Evolutionary conservation across 179 eudicot species (phyloP).

Genomic region (Spinacia oleracea): DNA sequence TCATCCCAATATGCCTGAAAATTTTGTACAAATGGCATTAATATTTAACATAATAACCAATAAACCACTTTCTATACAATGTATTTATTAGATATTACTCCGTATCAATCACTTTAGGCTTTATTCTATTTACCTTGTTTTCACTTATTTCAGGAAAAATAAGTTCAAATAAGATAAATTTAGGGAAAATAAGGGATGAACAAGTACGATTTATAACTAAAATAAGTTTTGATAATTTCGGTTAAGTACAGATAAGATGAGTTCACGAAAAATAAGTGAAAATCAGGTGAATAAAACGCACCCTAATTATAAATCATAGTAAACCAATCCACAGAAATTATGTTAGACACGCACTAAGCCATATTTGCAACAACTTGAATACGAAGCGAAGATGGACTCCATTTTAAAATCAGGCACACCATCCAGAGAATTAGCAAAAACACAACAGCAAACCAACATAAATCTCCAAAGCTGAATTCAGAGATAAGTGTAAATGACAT

Average conservation of each 20-base stretch:
- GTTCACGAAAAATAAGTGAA: too few relatives aligned
- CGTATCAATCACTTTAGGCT: too few relatives aligned
- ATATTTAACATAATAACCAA: background rate
- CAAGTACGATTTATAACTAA: too few relatives aligned
- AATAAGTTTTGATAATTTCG: too few relatives aligned
- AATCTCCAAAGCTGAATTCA: background rate
- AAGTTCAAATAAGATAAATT: too few relatives aligned
- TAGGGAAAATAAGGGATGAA: too few relatives aligned
- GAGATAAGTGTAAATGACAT: constrained; percentile 2
- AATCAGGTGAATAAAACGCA: too few relatives aligned
- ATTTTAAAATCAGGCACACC: background rate
- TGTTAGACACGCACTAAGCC: too few relatives aligned
- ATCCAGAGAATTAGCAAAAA: background rate
- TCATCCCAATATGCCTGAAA: constrained; percentile 89
- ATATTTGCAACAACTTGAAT: background rate
- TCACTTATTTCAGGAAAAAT: too few relatives aligned
- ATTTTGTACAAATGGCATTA: background rate
- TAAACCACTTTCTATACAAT: background rate
- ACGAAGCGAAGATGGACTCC: background rate
- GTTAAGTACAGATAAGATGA: too few relatives aligned
- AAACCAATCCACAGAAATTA: background rate
- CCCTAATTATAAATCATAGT: background rate
- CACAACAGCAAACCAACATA: background rate
- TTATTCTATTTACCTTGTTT: too few relatives aligned
- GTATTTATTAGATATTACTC: background rate